A percentile compares a stretch with the other conserved stretches of the same genome.
These are phyloP conservation scores for Parmales sp. DNA, from an alignment of 108 stramenopile species.

Conservation along the genomic window DNA sequence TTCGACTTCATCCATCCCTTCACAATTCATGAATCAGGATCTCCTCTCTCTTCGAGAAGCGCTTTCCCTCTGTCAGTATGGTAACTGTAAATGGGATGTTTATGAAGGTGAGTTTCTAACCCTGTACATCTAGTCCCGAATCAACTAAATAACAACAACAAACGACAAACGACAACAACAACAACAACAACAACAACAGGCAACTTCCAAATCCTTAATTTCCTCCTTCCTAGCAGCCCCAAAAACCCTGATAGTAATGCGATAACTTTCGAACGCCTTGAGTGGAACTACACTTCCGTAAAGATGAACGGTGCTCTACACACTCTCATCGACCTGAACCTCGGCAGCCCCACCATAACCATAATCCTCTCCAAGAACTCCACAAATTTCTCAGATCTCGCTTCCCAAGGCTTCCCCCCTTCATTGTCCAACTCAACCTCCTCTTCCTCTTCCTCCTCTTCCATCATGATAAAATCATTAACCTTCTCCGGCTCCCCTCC, in stretches of 20 bases:
- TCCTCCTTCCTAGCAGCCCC: background rate
- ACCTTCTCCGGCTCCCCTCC: background rate
- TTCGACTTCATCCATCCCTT: background rate
- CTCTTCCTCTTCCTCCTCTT: background rate
- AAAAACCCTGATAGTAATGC: too few relatives aligned
- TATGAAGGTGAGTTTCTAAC: background rate
- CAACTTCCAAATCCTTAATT: background rate
- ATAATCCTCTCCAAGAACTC: background rate
- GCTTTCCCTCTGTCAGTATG: background rate
- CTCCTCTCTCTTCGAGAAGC: background rate
- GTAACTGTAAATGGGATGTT: background rate
- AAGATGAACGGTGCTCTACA: too few relatives aligned
- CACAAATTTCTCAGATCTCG: background rate
- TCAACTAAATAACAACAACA: too few relatives aligned
- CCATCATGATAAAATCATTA: background rate
- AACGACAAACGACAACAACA: too few relatives aligned
- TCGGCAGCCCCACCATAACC: background rate
- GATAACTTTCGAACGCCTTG: too few relatives aligned
- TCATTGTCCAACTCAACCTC: background rate
- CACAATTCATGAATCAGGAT: background rate
- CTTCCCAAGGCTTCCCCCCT: background rate
- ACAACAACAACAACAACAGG: background rate
- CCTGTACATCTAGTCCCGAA: background rate
- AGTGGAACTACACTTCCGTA: too few relatives aligned
- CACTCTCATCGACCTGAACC: background rate